Percentiles rank a stretch among this genome's conserved stretches.
Evolutionary conservation across 2,329 filamentous ascomycete genomes (phyloP).

Genomic region (Neurospora crassa): DNA sequence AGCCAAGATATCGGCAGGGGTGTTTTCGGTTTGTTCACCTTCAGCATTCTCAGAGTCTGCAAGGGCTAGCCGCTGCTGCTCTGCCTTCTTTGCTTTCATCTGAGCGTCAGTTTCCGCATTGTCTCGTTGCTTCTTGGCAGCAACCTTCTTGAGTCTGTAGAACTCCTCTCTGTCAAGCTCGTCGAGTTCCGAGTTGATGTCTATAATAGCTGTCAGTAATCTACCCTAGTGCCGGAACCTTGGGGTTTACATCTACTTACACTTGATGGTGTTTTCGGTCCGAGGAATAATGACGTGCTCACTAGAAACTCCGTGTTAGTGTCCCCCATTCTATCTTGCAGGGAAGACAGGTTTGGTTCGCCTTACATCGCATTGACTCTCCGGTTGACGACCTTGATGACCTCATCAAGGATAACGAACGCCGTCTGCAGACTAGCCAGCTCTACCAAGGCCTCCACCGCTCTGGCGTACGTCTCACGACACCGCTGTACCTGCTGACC

Average conservation of each 20-base stretch:
- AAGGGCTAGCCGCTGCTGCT: conserved; percentile 21
- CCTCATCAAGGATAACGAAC: conserved; percentile 95
- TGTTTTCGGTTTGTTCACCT: conserved; percentile 22
- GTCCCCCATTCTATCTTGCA: background rate
- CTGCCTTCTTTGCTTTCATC: conserved; percentile 62
- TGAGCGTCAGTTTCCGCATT: conserved; percentile 63
- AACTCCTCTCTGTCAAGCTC: conserved; percentile 98
- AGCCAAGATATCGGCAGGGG: conserved; percentile 56
- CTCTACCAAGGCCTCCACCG: conserved; percentile 92
- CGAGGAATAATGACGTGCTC: conserved; percentile 95
- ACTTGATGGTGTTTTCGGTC: conserved; percentile 99
- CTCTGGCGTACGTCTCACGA: conserved; percentile 89
- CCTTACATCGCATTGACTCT: conserved; percentile 89
- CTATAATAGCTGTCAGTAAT: conserved; percentile 27
- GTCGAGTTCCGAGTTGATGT: conserved; percentile 97
- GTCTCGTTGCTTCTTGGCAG: conserved; percentile 74
- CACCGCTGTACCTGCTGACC: conserved; percentile 94
- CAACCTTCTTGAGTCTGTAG: conserved; percentile 92
- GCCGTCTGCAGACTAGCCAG: conserved; percentile 91
- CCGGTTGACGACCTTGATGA: conserved; percentile 98
- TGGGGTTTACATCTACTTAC: conserved; percentile 31
- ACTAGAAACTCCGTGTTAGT: conserved; percentile 29
- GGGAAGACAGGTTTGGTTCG: background rate
- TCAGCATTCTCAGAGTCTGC: conserved; percentile 12
- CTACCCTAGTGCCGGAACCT: background rate